Evolutionary conservation across 139 green algal species (phyloP), one percentile per base, ranked within the genome.

Genomic region (Tetradesmus obliquus): DNA sequence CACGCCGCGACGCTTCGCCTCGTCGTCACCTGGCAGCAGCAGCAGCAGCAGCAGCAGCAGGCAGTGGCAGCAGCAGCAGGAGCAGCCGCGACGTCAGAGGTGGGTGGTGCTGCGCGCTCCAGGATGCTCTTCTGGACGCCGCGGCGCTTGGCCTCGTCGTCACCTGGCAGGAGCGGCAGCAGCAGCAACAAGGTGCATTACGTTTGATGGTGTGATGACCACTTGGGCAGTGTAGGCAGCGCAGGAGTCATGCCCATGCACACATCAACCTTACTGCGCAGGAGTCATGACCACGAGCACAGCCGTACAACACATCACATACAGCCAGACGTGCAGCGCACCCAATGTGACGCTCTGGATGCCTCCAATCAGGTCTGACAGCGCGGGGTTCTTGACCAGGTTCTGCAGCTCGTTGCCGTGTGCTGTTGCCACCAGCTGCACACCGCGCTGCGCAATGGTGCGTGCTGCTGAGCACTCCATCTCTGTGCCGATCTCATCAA

Each of bases 401-500:
- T 99, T 99, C 91, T 99, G 97, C 83, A 99, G 94, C 76, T 98
- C 86, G 91, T 99, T 98, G 55, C 98, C 98, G 91, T 99, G 98
- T 7, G 98, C 98, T 96, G 98, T 99, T 54, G 96, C 98, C 2
- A 99, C 95, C 55, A 99, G 96, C 94, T 95, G 96, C 79, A 99
- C 98, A 0, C 94, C 93, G 45, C 89, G 79, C 51, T 99, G 98
- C 1, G 98, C 97, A 79, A 99, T 99, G 62, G 97, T 99, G 84
- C 98, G 94, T 87, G 98, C 99, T 20, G 98, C 98, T 9, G 97
- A 87, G 20, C 97, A 98, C 92, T 99, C 98, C 17, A 95, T 97
- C 92, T 98, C 97, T 12, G 97, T 99, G 32, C 98, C 98, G 76
- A 99, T 99, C 94, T 99, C 98, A 72, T 99, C 97, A 53, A 99